Base-by-base conservation (phyloP, 768 basidiomycete genomes). In the Chalciporus piperatus region DNA sequence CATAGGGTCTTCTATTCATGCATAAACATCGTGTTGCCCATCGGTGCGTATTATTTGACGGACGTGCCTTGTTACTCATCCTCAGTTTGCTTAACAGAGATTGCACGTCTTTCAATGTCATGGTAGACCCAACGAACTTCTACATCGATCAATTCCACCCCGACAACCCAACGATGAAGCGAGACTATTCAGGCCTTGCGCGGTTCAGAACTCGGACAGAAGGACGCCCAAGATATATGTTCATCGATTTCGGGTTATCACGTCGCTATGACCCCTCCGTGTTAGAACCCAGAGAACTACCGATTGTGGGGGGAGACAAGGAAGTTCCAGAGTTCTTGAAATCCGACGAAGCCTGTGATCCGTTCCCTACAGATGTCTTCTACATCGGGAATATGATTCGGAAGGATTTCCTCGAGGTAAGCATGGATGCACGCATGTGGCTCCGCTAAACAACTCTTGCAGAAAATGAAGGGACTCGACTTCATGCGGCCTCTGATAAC, bases 281-380 rank as follows among this genome's bases (percentile, higher is more conserved):
- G 64, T 69, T 0, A 32, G 58, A 1, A 59, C 69, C 71, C 0
- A 53, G 60, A 0, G 69, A 64, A 25, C 44, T 50, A 6, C 64
- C 69, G 0, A 59, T 73, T 10, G 48, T 52, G 2, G n/a, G 77
- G 76, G 75, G 70, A 5, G 77, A 81, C 57, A 68, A 67, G 49
- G 62, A 71, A 1, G 69, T 67, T 1, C 76, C 76, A 1, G 74
- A 75, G 47, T 69, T 66, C 47, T 55, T 63, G 17, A 56, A 57
- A 3, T 51, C 40, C 10, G 13, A 43, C 3, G 23, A 54, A 3
- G 64, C 57, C 0, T 64, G 61, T 20, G 58, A 78, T 51, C 73
- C 74, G 1, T 78, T 77, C 47, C 63, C 70, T 0, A 70, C 69
- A 0, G 76, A 78, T 35, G 62, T 79, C 4, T 78, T 74, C 48